A percentile compares a stretch with the other conserved stretches of the same genome.
Conservation (phyloP, 331 rosid species). For the Quercus lobata region DNA sequence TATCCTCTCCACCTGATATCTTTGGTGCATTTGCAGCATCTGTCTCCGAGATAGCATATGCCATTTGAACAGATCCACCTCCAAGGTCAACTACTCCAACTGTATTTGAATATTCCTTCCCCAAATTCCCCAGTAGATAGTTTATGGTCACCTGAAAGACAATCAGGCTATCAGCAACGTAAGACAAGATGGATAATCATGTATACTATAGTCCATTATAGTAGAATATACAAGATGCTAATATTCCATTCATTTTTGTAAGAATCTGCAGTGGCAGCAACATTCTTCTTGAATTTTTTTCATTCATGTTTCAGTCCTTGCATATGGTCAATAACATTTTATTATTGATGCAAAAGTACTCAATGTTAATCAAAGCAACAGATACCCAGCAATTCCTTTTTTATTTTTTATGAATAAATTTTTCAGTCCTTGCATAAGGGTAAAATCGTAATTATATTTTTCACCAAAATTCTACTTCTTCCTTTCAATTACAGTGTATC, state of each 20-base stretch:
- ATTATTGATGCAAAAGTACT: not conserved
- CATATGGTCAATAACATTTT: not conserved
- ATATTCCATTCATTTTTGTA: not conserved
- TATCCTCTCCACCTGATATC: slow-evolving; percentile 51
- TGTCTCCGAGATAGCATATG: slow-evolving; percentile 87
- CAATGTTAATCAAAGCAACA: too few relatives aligned
- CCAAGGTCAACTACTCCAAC: slow-evolving; percentile 99
- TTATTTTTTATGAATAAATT: too few relatives aligned
- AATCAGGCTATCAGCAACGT: slow-evolving; percentile 22
- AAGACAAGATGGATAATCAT: not conserved
- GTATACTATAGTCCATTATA: not conserved
- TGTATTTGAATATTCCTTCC: slow-evolving; percentile 69
- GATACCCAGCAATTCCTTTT: too few relatives aligned
- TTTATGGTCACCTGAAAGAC: slow-evolving; percentile 79
- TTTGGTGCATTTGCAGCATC: slow-evolving; percentile 74
- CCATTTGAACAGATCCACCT: slow-evolving; percentile 99
- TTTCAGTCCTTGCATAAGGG: too few relatives aligned
- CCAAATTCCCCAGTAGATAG: slow-evolving; percentile 88
- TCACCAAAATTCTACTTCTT: too few relatives aligned
- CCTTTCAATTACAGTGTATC: too few relatives aligned
- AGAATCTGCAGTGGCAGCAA: not conserved
- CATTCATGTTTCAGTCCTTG: not conserved
- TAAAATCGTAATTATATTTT: too few relatives aligned
- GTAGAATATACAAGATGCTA: not conserved
- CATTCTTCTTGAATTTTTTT: not conserved